Base-by-base conservation (phyloP, 2,329 filamentous ascomycete species). In the Trichoderma simmonsii region DNA sequence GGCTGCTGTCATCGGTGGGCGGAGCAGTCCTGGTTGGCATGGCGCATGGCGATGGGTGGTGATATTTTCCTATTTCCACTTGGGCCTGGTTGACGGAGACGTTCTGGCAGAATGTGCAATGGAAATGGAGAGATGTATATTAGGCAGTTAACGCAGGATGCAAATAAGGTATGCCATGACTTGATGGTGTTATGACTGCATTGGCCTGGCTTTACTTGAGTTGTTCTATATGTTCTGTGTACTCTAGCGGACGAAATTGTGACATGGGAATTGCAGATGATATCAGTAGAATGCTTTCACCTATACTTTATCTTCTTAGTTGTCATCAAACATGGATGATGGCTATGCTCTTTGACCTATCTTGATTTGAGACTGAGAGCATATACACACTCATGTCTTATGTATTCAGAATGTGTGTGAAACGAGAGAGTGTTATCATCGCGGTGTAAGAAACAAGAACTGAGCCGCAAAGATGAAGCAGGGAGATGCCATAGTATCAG, bases 11-110 rank as follows among this genome's bases (percentile, higher is more conserved):
- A 57, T 71, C n/a, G 68, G 71, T 73, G 71, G 71, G 71, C 71
- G 71, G 71, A 71, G 68, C 62, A 56, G 68, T 71, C 71, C 71
- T 73, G 71, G 67, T 71, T 73, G 71, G 67, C 59, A 73, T 57
- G 71, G 71, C 71, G 71, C 70, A 73, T 59, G 71, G 71, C 71
- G 71, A 73, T 51, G 69, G 62, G 63, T 62, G 67, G 63, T 63
- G 68, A 71, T 63, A 68, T 66, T 70, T 71, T 62, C 62, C 39
- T 63, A 71, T 57, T 64, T 71, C 56, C 66, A 70, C 66, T 54
- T 71, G 69, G 71, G 57, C 67, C 62, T 56, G 61, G 54, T 59
- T 71, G 68, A 56, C 57, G 61, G 30, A 57, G 34, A 57, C 24
- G 24, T 67, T 59, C n/a, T 62, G 71, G 67, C 65, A 70, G 71